Evolutionary conservation across 1,284 basidiomycete species (phyloP).

Genomic region (Pseudozyma hubeiensis): DNA sequence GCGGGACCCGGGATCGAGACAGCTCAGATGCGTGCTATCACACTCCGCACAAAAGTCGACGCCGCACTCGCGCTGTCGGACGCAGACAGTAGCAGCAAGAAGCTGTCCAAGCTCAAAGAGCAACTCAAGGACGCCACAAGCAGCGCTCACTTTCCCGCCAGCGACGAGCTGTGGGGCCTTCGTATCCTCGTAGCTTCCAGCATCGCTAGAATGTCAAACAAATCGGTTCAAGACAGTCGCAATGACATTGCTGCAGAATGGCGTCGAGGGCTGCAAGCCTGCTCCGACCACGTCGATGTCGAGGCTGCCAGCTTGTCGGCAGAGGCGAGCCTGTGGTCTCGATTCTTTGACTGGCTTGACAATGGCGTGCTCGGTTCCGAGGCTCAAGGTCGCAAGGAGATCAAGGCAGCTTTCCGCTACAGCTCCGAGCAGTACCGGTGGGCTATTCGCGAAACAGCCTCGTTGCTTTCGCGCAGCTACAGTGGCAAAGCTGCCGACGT

Average conservation of each 20-base stretch:
- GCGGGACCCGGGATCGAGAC: constrained; percentile 38
- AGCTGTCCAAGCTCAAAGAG: constrained; percentile 17
- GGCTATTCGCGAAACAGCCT: constrained; percentile 41
- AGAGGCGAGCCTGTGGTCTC: constrained; percentile 29
- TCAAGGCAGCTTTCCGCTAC: constrained; percentile 24
- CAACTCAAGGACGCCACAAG: constrained; percentile 37
- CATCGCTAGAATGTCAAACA: constrained; percentile 20
- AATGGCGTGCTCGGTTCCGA: constrained; percentile 16
- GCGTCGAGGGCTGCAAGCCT: constrained; percentile 36
- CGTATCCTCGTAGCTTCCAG: constrained; percentile 33
- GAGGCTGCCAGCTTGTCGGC: constrained; percentile 6
- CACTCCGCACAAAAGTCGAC: constrained; percentile 27
- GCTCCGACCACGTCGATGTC: constrained; percentile 13
- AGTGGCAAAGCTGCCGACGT: constrained; percentile 12
- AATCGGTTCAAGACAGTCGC: constrained; percentile 11
- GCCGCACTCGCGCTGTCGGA: constrained; percentile 13
- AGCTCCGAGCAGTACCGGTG: constrained; percentile 40
- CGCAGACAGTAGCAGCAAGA: constrained; percentile 22
- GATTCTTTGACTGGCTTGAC: constrained; percentile 44
- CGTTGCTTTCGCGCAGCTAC: constrained; percentile 32
- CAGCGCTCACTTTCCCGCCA: constrained; percentile 13
- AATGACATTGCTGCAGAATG: constrained; percentile 36
- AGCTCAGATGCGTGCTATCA: constrained; percentile 38
- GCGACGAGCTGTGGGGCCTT: constrained; percentile 45
- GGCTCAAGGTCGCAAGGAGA: constrained; percentile 16